Base-by-base conservation (phyloP, 768 basidiomycete genomes). In the Daedaleopsis nitida region DNA sequence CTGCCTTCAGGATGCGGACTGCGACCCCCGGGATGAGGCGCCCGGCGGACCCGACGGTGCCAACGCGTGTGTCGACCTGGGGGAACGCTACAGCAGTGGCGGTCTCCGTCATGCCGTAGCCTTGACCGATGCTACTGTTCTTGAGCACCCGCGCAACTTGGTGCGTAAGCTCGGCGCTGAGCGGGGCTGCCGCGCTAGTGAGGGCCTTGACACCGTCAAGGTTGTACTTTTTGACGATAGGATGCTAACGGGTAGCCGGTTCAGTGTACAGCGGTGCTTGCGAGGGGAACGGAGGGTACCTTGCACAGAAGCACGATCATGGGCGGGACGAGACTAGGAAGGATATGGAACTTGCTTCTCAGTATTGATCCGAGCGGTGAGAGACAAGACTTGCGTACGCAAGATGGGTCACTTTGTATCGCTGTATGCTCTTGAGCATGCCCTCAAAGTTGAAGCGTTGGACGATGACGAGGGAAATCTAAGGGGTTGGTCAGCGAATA, bases 361-460 rank as follows among this genome's bases (percentile, higher is more conserved):
- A 6, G 14, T 12, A 0, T 11, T 21, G 6, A 32, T 35, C 14
- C 7, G 14, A 38, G 27, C 17, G 7, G 23, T 19, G 23, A 42
- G 27, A 23, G 19, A 9, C 1, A 34, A 39, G 27, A 19, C 21
- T 2, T 0, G 19, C 59, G 42, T 10, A 64, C 57, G 78, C 71
- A n/a, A 86, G 73, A 63, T 87, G 82, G 5, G 78, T 80, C 60
- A 89, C 84, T 38, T 75, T 77, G 72, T 89, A 80, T 21, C 78
- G 79, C 35, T 79, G 75, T 37, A 89, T 84, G 72, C 84, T 87
- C 42, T 80, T 75, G 21, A 90, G 78, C 76, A 87, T 84, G 17
- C 77, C 78, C 23, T 76, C 74, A 52, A 87, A 86, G 60, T 78
- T 83, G 69, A 89, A 89, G 63, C 81, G 87, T 7, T 84, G 81